Conservation (phyloP, 2,329 filamentous ascomycete genomes). For the Fusarium liriodendri region DNA sequence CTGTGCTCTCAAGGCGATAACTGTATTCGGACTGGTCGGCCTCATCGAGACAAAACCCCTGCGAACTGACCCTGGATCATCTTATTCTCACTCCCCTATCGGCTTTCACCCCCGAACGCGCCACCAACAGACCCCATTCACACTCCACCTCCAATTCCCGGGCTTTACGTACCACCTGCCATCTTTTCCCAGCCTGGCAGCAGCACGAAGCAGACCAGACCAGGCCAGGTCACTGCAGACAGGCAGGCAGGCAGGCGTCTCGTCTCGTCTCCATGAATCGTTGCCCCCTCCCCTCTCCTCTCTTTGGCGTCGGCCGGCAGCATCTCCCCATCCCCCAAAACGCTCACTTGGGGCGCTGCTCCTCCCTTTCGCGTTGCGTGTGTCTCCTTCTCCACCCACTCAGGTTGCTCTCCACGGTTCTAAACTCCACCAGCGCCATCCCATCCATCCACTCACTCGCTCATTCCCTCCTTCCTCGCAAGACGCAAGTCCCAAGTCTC, state of each 20-base stretch:
- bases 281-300: not conserved
- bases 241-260: not conserved
- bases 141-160: slow-evolving; percentile 23
- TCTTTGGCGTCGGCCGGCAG: not conserved
- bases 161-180: slow-evolving; percentile 16
- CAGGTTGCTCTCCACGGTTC: slow-evolving; percentile 1
- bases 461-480: not conserved
- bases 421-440: slow-evolving; percentile 9
- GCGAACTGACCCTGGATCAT: slow-evolving; percentile 13
- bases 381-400: slow-evolving; percentile 28
- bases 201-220: not conserved
- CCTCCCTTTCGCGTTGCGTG: slow-evolving; percentile 32
- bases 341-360: slow-evolving; percentile 13
- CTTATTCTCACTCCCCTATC: slow-evolving; percentile 25
- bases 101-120: slow-evolving; percentile 19
- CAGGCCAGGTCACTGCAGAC: not conserved
- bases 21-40: not conserved
- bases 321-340: slow-evolving; percentile 19
- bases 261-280: not conserved
- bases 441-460: slow-evolving; percentile 2
- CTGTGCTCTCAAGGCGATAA: not conserved
- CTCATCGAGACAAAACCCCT: slow-evolving; percentile 13
- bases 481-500: not conserved
- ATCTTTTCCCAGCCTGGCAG: slow-evolving; percentile 1
- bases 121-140: slow-evolving; percentile 29